These are phyloP conservation scores for Cercospora berteroae DNA, from an alignment of 2,329 filamentous ascomycete genomes.

Conservation along the genomic window DNA sequence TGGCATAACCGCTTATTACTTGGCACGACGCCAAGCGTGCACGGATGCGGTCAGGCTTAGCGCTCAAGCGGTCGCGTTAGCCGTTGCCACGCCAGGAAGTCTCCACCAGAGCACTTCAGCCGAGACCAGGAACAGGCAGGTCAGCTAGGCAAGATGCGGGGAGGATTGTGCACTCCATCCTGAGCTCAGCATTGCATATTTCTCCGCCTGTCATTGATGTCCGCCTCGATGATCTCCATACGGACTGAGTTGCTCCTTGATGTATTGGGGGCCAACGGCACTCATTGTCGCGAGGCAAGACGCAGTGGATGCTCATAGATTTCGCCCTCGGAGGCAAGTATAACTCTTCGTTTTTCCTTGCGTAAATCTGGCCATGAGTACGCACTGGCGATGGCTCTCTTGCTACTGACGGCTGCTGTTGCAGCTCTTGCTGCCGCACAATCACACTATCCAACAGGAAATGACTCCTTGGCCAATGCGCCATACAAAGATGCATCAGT, in stretches of 20 bases:
- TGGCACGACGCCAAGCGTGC: no score
- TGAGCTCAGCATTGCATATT: slow-evolving; percentile 11
- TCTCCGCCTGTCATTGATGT: slow-evolving; percentile 12
- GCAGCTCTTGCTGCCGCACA: slow-evolving; percentile 3
- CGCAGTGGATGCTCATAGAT: not conserved
- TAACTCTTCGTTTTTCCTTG: not conserved
- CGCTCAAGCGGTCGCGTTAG: no score
- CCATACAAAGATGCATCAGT: slow-evolving; percentile 56
- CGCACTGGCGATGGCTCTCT: not conserved
- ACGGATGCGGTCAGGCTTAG: no score
- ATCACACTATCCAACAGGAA: slow-evolving; percentile 11
- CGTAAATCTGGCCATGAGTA: not conserved
- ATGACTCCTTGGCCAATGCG: slow-evolving; percentile 39
- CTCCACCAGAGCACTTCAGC: slow-evolving; percentile 13
- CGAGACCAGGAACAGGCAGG: slow-evolving; percentile 16
- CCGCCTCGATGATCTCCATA: not conserved
- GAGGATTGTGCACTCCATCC: not conserved
- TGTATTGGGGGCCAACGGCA: slow-evolving; percentile 2
- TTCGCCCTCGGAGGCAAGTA: not conserved
- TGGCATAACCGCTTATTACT: no score
- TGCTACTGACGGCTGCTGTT: slow-evolving; percentile 1
- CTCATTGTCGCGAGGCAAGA: slow-evolving; percentile 3
- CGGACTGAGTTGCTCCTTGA: slow-evolving; percentile 8
- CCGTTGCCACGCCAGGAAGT: not conserved
- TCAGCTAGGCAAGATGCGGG: slow-evolving; percentile 17